Conservation (phyloP, 1,284 basidiomycete genomes). For the Ustilago curta region DNA sequence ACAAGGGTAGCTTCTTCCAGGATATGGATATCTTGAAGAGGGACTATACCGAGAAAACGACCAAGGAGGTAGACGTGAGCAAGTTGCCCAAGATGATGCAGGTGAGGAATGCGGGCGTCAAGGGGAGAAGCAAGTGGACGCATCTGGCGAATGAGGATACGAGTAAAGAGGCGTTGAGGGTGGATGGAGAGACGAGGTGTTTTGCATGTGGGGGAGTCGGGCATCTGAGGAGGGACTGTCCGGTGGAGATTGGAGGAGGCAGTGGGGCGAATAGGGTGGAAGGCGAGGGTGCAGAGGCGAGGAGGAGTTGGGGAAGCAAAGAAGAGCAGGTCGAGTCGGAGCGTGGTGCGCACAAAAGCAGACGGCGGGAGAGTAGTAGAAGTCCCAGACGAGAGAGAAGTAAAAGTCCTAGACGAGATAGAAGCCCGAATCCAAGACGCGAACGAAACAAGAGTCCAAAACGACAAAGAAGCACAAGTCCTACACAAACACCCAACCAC, state of each 20-base stretch:
- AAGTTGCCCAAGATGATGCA: slow-evolving; percentile 95
- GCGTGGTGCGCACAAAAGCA: neutral
- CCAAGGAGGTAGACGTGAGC: slow-evolving; percentile 82
- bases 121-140: slow-evolving; percentile 81
- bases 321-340: neutral
- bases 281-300: neutral
- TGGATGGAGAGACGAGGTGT: slow-evolving; percentile 76
- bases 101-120: slow-evolving; percentile 94
- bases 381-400: slow-evolving; percentile 15
- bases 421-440: slow-evolving; percentile 13
- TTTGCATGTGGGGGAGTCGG: slow-evolving; percentile 76
- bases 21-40: slow-evolving; percentile 89
- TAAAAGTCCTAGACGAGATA: slow-evolving; percentile 18
- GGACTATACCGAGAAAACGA: slow-evolving; percentile 90
- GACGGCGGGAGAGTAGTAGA: slow-evolving; percentile 1
- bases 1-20: slow-evolving; percentile 96
- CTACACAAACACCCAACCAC: neutral
- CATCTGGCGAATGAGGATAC: slow-evolving; percentile 96
- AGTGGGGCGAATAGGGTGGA: slow-evolving; percentile 21
- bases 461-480: slow-evolving; percentile 12
- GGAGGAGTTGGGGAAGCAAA: slow-evolving; percentile 2
- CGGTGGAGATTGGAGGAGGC: slow-evolving; percentile 26
- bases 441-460: slow-evolving; percentile 19
- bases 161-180: slow-evolving; percentile 69
- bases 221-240: slow-evolving; percentile 68